Evolutionary conservation across 2,329 filamentous ascomycete genomes (phyloP).

Genomic region (Trichoderma atrobrunneum): DNA sequence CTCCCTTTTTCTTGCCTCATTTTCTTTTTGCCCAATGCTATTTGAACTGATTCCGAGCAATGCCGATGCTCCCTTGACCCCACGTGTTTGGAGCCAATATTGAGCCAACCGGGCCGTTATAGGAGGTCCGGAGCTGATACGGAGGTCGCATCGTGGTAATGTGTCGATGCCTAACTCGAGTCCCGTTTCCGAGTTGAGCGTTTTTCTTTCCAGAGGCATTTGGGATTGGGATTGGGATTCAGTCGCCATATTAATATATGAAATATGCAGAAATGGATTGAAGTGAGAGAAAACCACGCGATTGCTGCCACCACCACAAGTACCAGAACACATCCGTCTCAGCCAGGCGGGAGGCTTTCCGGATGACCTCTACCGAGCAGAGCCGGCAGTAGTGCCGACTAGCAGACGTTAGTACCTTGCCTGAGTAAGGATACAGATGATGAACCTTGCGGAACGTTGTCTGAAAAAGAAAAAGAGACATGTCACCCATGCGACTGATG

Average conservation of each 20-base stretch:
- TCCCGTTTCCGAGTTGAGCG: background rate
- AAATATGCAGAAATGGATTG: background rate
- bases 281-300: background rate
- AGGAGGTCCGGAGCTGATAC: background rate
- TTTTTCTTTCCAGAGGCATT: background rate
- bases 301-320: background rate
- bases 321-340: background rate
- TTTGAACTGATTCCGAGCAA: constrained; percentile 3
- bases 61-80: constrained; percentile 8
- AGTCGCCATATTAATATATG: background rate
- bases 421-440: background rate
- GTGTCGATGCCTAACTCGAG: constrained; percentile 9
- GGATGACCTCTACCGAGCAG: constrained; percentile 13
- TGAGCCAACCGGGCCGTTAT: background rate
- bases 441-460: background rate
- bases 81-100: constrained; percentile 10
- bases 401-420: background rate
- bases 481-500: background rate
- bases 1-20: background rate
- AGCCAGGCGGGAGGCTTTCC: background rate
- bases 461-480: background rate
- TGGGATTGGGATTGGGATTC: background rate
- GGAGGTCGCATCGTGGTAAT: background rate
- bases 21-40: background rate
- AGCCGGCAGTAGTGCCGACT: constrained; percentile 16